A percentile compares a stretch with the other conserved stretches of the same genome.
These are phyloP conservation scores for Naganishia vaughanmartiniae DNA, from an alignment of 768 basidiomycete species.

Conservation along the genomic window DNA sequence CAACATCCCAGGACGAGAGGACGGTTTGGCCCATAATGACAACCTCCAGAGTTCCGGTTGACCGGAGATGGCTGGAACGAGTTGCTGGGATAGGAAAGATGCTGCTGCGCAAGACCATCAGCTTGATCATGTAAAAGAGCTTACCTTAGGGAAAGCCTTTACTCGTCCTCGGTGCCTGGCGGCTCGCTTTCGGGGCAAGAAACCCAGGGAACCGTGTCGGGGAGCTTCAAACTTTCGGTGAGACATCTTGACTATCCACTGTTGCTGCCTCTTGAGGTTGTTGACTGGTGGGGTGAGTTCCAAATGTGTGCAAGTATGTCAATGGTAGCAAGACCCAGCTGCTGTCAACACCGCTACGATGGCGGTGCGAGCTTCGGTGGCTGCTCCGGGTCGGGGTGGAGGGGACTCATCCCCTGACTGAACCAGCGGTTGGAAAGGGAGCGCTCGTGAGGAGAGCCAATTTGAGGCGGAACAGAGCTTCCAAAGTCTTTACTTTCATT, in stretches of 20 bases:
- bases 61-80: neutral
- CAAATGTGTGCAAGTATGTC: neutral
- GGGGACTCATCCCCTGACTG: neutral
- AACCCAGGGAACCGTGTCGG: conserved; percentile 95
- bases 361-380: neutral
- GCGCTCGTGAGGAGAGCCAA: too few relatives aligned
- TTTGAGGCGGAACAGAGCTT: too few relatives aligned
- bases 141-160: conserved; percentile 97
- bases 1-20: conserved; percentile 11
- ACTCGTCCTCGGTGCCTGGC: conserved; percentile 98
- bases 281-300: conserved; percentile 24
- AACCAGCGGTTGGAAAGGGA: too few relatives aligned
- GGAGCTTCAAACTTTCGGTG: conserved; percentile 82
- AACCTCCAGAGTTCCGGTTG: conserved; percentile 15
- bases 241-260: conserved; percentile 39
- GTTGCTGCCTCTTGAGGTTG: conserved; percentile 24
- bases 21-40: conserved; percentile 22
- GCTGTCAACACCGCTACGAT: conserved; percentile 15
- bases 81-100: conserved; percentile 18
- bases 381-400: neutral
- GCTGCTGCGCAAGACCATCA: conserved; percentile 25
- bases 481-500: too few relatives aligned
- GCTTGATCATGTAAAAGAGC: conserved; percentile 39
- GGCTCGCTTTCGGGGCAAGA: conserved; percentile 92
- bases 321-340: neutral